These are phyloP conservation scores for Cicer judaicum DNA, from an alignment of 306 rosid genomes.

Conservation along the genomic window DNA sequence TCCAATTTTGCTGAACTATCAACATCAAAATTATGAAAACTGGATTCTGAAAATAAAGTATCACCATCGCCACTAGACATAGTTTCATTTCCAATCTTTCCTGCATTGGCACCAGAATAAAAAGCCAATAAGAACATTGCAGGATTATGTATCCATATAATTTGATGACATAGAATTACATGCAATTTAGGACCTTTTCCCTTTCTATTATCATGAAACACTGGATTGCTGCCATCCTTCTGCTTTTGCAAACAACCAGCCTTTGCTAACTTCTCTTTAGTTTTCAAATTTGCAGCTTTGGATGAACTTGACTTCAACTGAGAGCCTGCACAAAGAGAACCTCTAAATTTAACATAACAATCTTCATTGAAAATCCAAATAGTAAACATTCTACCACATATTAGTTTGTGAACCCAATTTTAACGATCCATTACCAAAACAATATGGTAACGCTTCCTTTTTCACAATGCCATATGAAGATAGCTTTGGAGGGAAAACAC, in stretches of 20 bases:
- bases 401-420: conserved; percentile 3
- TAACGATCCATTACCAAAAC: not conserved
- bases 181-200: not conserved
- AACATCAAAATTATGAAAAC: conserved; percentile 14
- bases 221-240: not conserved
- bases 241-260: conserved; percentile 12
- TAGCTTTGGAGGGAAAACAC: not conserved
- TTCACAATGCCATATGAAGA: not conserved
- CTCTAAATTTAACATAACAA: not conserved
- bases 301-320: conserved; percentile 40
- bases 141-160: conserved; percentile 10
- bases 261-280: conserved; percentile 25
- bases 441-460: not conserved
- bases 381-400: not conserved
- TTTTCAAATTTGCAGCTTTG: conserved; percentile 15
- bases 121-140: conserved; percentile 21
- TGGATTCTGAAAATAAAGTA: conserved; percentile 24
- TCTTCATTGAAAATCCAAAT: not conserved
- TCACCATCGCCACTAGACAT: conserved; percentile 13
- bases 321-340: conserved; percentile 32
- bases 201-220: conserved; percentile 16
- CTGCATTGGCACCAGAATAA: conserved; percentile 28
- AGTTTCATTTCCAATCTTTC: conserved; percentile 13
- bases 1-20: conserved; percentile 6
- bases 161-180: conserved; percentile 37